Evolutionary conservation across 1,284 basidiomycete genomes (phyloP).

Genomic region (Papiliotrema flavescens): DNA sequence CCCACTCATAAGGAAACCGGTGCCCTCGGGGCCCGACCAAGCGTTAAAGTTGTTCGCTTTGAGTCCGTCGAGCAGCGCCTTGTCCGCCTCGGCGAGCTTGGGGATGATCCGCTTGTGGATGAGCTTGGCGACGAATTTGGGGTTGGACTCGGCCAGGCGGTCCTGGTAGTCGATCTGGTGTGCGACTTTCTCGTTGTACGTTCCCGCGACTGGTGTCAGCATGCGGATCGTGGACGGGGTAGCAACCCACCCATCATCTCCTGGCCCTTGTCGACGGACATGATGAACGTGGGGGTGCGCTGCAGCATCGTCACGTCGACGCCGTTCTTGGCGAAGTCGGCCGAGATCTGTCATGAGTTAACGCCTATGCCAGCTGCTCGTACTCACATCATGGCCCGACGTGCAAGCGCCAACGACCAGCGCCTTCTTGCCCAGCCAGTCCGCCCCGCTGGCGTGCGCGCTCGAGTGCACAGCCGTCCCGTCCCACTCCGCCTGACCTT

Average conservation of each 20-base stretch:
- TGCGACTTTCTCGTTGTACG: slow-evolving; percentile 56
- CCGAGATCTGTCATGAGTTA: slow-evolving; percentile 37
- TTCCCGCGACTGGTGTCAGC: slow-evolving; percentile 35
- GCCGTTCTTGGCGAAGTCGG: slow-evolving; percentile 54
- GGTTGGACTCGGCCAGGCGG: slow-evolving; percentile 53
- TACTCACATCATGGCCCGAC: slow-evolving; percentile 51
- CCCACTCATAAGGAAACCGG: slow-evolving; percentile 54
- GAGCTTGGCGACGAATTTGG: slow-evolving; percentile 52
- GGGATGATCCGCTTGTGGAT: slow-evolving; percentile 52
- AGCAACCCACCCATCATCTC: slow-evolving; percentile 25
- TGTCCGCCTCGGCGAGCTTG: slow-evolving; percentile 58
- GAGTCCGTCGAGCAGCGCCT: slow-evolving; percentile 57
- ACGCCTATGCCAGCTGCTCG: neutral
- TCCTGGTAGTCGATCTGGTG: slow-evolving; percentile 55
- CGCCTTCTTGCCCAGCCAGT: slow-evolving; percentile 60
- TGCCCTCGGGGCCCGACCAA: slow-evolving; percentile 56
- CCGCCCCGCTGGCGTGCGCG: slow-evolving; percentile 53
- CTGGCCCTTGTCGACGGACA: slow-evolving; percentile 55
- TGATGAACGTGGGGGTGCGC: slow-evolving; percentile 60
- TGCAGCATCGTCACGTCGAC: slow-evolving; percentile 62
- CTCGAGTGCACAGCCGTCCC: slow-evolving; percentile 60
- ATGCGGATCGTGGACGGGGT: too few relatives aligned
- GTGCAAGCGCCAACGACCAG: slow-evolving; percentile 62
- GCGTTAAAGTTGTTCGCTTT: slow-evolving; percentile 59
- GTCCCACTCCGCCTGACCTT: slow-evolving; percentile 55